Base-by-base conservation (phyloP, 352 stramenopile genomes). In the Pythium insidiosum region DNA sequence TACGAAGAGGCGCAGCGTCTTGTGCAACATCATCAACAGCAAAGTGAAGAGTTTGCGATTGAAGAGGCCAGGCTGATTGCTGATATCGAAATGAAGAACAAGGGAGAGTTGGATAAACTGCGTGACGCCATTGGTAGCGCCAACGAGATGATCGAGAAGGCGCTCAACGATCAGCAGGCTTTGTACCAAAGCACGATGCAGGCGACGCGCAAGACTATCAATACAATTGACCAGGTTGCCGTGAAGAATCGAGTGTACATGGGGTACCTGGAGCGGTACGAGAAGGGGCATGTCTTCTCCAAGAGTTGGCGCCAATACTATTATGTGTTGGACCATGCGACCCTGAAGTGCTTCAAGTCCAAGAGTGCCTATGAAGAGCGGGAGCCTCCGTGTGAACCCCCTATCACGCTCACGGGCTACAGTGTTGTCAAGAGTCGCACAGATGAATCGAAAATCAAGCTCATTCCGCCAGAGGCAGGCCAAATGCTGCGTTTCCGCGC, bases 281-380 rank as follows among this genome's bases (percentile, higher is more conserved):
- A 88, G 37, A 88, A 84, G 39, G 73, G 70, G 5, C 71, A 72
- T 42, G 38, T 84, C 35, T 88, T 88, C 43, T 76, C 68, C 25
- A 82, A 76, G 44, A 73, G 70, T 36, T 88, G 76, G 76, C 73
- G 73, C 16, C 76, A 88, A 61, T 88, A 84, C 48, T 88, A 71
- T 25, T 88, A 80, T 42, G 73, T 84, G 5, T 40, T 88, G 21
- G 78, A 86, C 41, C 66, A 84, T 23, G 67, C 64, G 12, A 80
- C 47, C 23, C 65, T 88, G 5, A 81, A 61, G 28, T 86, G 73
- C 43, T 88, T 80, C 49, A 77, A 79, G 51, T 86, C 76, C 26
- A 88, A 88, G 59, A 83, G 72, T 41, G 63, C 53, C 23, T 83
- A 65, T 35, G 76, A 88, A 44, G 76, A 88, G 52, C 70, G 76